phyloP scores from a whole-genome alignment of 2,329 filamentous ascomycete species.

The Calonectria pseudoturangicola region DNA sequence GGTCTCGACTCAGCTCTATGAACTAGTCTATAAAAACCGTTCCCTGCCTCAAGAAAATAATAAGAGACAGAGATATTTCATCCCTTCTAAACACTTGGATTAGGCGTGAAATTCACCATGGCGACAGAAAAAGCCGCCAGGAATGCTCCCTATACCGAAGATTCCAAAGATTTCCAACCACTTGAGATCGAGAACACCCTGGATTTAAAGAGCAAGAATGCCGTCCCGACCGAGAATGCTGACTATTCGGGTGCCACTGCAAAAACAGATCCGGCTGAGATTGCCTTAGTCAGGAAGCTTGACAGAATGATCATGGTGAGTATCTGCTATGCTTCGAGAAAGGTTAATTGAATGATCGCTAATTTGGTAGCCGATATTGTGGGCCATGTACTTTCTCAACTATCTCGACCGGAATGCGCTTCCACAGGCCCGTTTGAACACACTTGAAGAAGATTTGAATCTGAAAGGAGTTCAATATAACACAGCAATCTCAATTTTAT shows the following conservation, averaged over 20 bases:
- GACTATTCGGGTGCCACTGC: not conserved
- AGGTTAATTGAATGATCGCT: not conserved
- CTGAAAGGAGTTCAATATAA: not conserved
- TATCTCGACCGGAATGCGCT: not conserved
- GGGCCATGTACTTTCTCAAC: not conserved
- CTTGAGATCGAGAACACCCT: not conserved
- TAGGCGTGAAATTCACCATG: not conserved
- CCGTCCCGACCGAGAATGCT: not conserved
- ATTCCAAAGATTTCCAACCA: not conserved
- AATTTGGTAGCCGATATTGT: not conserved
- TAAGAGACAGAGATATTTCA: not conserved
- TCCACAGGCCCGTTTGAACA: not conserved
- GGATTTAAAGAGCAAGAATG: not conserved
- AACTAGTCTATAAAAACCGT: not conserved
- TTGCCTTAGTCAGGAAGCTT: not conserved
- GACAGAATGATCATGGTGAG: not conserved
- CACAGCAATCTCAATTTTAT: not conserved
- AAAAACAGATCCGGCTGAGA: not conserved
- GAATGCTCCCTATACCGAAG: not conserved
- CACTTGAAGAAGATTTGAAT: not conserved
- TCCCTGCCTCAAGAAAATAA: not conserved
- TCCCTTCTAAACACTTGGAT: not conserved
- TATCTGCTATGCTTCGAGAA: not conserved
- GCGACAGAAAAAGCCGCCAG: not conserved
- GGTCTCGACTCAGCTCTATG: not conserved